These are phyloP conservation scores for Heliophila coronopifolia DNA, from an alignment of 441 rosid species.

Conservation along the genomic window DNA sequence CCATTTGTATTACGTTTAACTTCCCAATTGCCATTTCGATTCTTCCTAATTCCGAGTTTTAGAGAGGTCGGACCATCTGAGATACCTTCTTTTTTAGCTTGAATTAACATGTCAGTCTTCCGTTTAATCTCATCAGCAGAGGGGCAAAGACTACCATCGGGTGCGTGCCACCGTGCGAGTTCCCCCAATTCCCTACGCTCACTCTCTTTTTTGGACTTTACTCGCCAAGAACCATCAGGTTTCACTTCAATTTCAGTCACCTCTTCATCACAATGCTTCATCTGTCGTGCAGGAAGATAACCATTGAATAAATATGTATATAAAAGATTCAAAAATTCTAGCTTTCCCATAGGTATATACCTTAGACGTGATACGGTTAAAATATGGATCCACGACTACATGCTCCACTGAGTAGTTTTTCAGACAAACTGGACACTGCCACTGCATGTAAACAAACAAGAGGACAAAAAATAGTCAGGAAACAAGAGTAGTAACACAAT, in stretches of 20 bases:
- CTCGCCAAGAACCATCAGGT: constrained; percentile 99
- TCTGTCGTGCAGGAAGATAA: constrained; percentile 39
- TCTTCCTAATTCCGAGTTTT: constrained; percentile 90
- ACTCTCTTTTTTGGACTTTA: constrained; percentile 61
- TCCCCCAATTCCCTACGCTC: constrained; percentile 80
- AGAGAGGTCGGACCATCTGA: constrained; percentile 65
- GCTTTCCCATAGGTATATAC: constrained; percentile 32
- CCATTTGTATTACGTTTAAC: constrained; percentile 62
- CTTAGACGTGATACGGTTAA: constrained; percentile 80
- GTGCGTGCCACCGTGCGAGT: constrained; percentile 75
- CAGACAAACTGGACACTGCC: constrained; percentile 97
- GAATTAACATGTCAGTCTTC: constrained; percentile 45
- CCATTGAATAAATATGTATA: not conserved
- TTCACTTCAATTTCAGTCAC: constrained; percentile 83
- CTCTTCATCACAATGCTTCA: constrained; percentile 85
- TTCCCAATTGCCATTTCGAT: constrained; percentile 81
- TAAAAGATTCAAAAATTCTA: constrained; percentile 4
- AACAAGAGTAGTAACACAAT: constrained; percentile 11
- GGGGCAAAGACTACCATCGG: constrained; percentile 55
- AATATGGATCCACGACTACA: constrained; percentile 84
- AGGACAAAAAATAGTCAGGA: constrained; percentile 17
- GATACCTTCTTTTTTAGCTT: constrained; percentile 66
- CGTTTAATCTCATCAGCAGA: constrained; percentile 40
- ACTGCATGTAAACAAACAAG: constrained; percentile 44
- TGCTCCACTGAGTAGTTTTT: constrained; percentile 86